Evolutionary conservation across 2,329 filamentous ascomycete genomes (phyloP).

Genomic region (Domatiomyces catenatus): DNA sequence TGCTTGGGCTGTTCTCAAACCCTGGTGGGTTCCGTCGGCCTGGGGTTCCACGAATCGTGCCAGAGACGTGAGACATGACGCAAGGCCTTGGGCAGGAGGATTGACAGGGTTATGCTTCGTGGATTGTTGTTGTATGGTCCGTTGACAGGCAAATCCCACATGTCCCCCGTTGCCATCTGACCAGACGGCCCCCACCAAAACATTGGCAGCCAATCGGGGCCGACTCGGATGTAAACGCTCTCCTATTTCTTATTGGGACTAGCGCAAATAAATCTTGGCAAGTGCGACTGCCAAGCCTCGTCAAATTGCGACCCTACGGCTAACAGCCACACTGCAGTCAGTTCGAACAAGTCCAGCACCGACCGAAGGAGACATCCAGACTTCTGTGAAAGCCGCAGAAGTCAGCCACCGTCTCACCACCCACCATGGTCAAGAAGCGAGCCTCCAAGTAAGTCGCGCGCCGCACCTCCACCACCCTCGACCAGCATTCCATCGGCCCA

Average conservation of each 20-base stretch:
- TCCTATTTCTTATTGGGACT: neutral
- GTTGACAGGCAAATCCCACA: too few relatives aligned
- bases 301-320: neutral
- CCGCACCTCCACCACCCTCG: slow-evolving; percentile 12
- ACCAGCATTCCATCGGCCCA: neutral
- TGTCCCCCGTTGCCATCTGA: neutral
- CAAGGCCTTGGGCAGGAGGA: neutral
- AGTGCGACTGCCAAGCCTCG: neutral
- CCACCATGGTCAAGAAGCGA: slow-evolving; percentile 62
- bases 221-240: neutral
- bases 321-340: neutral
- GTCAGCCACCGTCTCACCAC: slow-evolving; percentile 26
- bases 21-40: slow-evolving; percentile 37
- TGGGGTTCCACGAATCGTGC: slow-evolving; percentile 45
- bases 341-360: neutral
- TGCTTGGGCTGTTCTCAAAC: slow-evolving; percentile 41
- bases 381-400: slow-evolving; percentile 8
- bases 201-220: neutral
- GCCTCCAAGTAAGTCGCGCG: slow-evolving; percentile 49
- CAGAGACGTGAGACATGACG: slow-evolving; percentile 19
- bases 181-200: neutral
- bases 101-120: neutral
- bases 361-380: slow-evolving; percentile 1
- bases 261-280: neutral
- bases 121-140: neutral